Conservation (phyloP, 2,329 filamentous ascomycete genomes). For the Fusarium hostae region DNA sequence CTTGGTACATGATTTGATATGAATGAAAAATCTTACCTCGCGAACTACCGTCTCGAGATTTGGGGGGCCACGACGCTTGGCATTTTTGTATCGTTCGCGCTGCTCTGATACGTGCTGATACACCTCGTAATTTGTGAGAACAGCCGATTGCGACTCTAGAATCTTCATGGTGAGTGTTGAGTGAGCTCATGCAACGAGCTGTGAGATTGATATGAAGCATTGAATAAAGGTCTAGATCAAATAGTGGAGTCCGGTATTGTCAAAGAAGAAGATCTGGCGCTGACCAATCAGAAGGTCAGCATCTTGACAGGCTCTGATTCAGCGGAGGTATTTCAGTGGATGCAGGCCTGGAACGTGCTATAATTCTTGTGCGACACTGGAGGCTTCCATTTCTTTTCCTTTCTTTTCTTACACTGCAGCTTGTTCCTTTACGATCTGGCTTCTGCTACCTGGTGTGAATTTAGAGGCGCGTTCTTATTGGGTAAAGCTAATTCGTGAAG, state of each 20-base stretch:
- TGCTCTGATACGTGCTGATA: conserved; percentile 71
- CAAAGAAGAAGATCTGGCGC: neutral
- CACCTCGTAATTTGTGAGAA: conserved; percentile 79
- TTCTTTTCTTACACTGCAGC: neutral
- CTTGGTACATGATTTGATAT: neutral
- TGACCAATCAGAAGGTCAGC: conserved; percentile 18
- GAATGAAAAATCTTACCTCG: conserved; percentile 63
- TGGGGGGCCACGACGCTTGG: conserved; percentile 62
- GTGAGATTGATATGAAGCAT: neutral
- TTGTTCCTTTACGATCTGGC: neutral
- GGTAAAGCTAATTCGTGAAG: neutral
- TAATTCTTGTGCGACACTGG: neutral
- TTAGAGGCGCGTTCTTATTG: neutral
- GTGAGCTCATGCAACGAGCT: neutral
- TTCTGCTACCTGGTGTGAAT: conserved; percentile 18
- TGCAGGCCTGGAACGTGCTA: neutral
- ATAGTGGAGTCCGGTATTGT: conserved; percentile 14
- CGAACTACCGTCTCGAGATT: conserved; percentile 71
- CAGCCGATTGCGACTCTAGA: conserved; percentile 74
- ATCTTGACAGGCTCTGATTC: neutral
- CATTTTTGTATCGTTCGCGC: conserved; percentile 61
- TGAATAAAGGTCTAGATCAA: conserved; percentile 17
- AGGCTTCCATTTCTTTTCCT: neutral
- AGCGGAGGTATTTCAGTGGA: neutral
- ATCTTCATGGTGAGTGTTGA: conserved; percentile 68